These are phyloP conservation scores for Lyophyllum decastes DNA, from an alignment of 768 basidiomycete genomes.

Conservation along the genomic window DNA sequence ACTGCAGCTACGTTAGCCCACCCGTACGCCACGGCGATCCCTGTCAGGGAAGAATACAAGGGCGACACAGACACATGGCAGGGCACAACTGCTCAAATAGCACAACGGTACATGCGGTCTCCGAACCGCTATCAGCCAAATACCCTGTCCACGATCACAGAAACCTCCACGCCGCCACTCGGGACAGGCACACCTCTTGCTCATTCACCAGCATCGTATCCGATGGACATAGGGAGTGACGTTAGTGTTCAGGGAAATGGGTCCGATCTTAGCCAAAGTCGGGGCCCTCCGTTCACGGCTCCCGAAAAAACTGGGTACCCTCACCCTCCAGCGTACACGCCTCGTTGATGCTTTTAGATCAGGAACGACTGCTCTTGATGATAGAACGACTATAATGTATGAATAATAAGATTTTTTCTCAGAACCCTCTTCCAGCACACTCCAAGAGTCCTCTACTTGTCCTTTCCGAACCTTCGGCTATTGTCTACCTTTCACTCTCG, in stretches of 20 bases:
- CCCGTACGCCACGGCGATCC: slow-evolving; percentile 4
- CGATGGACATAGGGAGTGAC: slow-evolving; percentile 8
- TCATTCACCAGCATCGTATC: slow-evolving; percentile 13
- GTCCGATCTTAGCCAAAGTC: background rate
- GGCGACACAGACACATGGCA: slow-evolving; percentile 11
- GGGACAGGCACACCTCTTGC: slow-evolving; percentile 13
- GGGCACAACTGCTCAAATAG: slow-evolving; percentile 17
- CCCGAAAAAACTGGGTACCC: slow-evolving; percentile 2
- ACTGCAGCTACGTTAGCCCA: slow-evolving; percentile 8
- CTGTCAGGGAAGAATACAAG: background rate
- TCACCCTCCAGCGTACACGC: slow-evolving; percentile 7
- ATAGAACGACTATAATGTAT: background rate
- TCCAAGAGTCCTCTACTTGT: background rate
- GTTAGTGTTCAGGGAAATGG: background rate
- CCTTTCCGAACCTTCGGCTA: too few species aligned
- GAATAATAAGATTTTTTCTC: too few species aligned
- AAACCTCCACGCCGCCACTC: slow-evolving; percentile 16
- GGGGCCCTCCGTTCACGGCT: slow-evolving; percentile 8
- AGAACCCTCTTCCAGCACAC: background rate
- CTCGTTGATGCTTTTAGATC: background rate
- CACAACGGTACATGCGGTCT: slow-evolving; percentile 13
- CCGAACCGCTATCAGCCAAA: slow-evolving; percentile 19
- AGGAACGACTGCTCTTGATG: background rate
- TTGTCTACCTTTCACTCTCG: too few species aligned
- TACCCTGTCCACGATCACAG: slow-evolving; percentile 21